phyloP scores from a whole-genome alignment of 2,329 filamentous ascomycete species.

The Penicillium sp. region DNA sequence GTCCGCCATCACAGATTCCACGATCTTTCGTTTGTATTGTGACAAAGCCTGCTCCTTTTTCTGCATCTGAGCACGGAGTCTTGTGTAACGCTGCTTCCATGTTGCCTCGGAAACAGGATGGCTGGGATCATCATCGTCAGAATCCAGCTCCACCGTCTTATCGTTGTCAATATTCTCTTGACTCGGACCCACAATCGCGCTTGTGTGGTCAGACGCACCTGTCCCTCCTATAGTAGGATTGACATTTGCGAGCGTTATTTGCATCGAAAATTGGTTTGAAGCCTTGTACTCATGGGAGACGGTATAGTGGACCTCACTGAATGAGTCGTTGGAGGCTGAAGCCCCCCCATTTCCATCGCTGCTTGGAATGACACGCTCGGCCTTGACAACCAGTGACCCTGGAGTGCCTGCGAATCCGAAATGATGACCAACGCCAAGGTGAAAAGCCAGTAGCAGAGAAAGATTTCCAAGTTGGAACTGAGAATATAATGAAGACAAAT shows the following conservation, averaged over 20 bases:
- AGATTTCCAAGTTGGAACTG: constrained; percentile 22
- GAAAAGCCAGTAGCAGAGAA: constrained; percentile 30
- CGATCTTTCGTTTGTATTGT: constrained; percentile 41
- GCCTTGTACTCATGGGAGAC: constrained; percentile 27
- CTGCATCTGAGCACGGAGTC: constrained; percentile 36
- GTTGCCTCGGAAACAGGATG: constrained; percentile 25
- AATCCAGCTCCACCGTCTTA: constrained; percentile 21
- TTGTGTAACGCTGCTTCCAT: constrained; percentile 41
- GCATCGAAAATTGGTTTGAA: constrained; percentile 24
- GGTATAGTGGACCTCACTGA: constrained; percentile 17
- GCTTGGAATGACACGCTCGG: constrained; percentile 10
- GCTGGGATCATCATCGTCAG: constrained; percentile 25
- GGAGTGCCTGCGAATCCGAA: constrained; percentile 30
- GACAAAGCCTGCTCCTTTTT: constrained; percentile 37
- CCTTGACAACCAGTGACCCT: constrained; percentile 26
- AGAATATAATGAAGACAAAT: constrained; percentile 28
- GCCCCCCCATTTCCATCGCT: background rate
- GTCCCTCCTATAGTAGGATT: constrained; percentile 4
- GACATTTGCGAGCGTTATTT: constrained; percentile 22
- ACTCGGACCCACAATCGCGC: constrained; percentile 1
- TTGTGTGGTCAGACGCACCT: constrained; percentile 9
- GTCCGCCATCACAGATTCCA: constrained; percentile 44
- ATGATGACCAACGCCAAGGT: constrained; percentile 36
- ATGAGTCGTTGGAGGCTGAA: constrained; percentile 7
- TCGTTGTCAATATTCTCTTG: constrained; percentile 7